A percentile compares a stretch with the other conserved stretches of the same genome.
phyloP scores from a whole-genome alignment of 352 stramenopile species.

The Globisporangium spinosum region DNA sequence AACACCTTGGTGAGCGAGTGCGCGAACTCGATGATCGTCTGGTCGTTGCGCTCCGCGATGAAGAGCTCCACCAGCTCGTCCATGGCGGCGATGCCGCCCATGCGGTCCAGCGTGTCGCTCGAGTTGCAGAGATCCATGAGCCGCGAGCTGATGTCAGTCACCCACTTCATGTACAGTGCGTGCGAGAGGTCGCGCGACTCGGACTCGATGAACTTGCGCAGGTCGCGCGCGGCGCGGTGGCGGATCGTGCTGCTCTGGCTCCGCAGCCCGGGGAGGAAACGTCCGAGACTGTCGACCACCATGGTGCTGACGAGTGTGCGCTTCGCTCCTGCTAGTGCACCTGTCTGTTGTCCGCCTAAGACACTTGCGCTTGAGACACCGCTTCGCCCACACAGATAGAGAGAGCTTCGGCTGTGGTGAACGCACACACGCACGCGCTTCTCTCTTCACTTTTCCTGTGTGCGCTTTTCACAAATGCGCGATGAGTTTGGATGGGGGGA shows the following conservation, averaged over 20 bases:
- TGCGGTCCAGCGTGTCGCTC: conserved; percentile 69
- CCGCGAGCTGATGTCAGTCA: conserved; percentile 74
- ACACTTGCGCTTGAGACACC: not conserved
- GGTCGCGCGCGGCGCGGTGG: conserved; percentile 61
- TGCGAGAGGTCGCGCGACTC: conserved; percentile 84
- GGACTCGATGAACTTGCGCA: conserved; percentile 83
- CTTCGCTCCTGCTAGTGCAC: not conserved
- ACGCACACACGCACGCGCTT: not conserved
- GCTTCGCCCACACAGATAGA: not conserved
- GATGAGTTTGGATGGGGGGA: not conserved
- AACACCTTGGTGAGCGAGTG: conserved; percentile 86
- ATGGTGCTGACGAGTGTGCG: not conserved
- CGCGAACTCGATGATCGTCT: conserved; percentile 88
- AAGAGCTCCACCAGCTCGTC: conserved; percentile 88
- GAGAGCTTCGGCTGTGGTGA: not conserved
- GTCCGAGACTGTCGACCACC: conserved; percentile 49
- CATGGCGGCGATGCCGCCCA: conserved; percentile 86
- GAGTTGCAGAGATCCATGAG: conserved; percentile 86
- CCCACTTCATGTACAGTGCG: conserved; percentile 84
- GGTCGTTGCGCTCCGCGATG: conserved; percentile 86
- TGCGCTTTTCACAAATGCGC: conserved; percentile 2
- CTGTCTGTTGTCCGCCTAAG: not conserved
- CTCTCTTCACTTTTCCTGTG: not conserved
- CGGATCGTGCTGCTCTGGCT: conserved; percentile 60
- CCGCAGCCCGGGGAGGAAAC: conserved; percentile 74